These are phyloP conservation scores for Sindora glabra DNA, from an alignment of 306 rosid species.

Conservation along the genomic window DNA sequence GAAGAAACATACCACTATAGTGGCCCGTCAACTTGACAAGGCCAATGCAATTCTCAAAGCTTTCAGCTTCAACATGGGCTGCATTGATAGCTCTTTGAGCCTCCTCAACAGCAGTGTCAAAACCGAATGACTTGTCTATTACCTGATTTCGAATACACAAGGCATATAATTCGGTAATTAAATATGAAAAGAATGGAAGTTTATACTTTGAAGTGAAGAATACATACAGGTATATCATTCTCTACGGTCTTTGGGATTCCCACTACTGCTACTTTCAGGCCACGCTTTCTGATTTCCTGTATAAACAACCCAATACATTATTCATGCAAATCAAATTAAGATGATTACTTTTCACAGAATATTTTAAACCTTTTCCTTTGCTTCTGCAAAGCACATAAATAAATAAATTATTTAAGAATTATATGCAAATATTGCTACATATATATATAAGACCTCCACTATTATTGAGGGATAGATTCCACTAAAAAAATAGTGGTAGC, in stretches of 20 bases:
- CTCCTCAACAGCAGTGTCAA: conserved; percentile 57
- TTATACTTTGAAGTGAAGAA: no score
- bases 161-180: not conserved
- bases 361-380: not conserved
- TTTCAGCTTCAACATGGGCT: conserved; percentile 51
- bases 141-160: conserved; percentile 24
- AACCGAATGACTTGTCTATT: conserved; percentile 57
- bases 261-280: conserved; percentile 47
- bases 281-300: conserved; percentile 50
- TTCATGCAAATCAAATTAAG: no score
- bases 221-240: conserved; percentile 18
- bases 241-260: conserved; percentile 60
- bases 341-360: not conserved
- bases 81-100: conserved; percentile 60
- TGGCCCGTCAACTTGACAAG: conserved; percentile 56
- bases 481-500: no score
- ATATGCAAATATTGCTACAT: not conserved
- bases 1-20: conserved; percentile 29
- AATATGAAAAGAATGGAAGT: not conserved
- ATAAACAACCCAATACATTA: not conserved
- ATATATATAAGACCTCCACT: no score
- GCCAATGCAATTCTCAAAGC: conserved; percentile 45
- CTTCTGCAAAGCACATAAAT: not conserved
- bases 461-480: no score
- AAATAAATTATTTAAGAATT: not conserved